Conservation (phyloP, 768 basidiomycete genomes). For the Lentinula boryana region DNA sequence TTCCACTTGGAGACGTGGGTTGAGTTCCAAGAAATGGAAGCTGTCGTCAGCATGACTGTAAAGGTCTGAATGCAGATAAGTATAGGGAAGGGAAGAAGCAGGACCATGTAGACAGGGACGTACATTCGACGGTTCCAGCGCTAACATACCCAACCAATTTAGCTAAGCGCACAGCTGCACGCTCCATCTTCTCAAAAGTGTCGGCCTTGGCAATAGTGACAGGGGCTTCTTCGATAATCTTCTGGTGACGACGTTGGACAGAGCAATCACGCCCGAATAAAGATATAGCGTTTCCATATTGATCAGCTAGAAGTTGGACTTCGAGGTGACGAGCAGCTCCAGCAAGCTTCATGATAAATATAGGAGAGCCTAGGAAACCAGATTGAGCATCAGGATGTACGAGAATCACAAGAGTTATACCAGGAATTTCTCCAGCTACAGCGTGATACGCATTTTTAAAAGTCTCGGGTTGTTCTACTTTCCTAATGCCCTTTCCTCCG, state of each 20-base stretch:
- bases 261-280: slow-evolving; percentile 99
- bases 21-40: slow-evolving; percentile 97
- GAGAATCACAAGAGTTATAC: slow-evolving; percentile 35
- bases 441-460: slow-evolving; percentile 96
- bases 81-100: not conserved
- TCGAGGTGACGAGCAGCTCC: slow-evolving; percentile 96
- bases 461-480: slow-evolving; percentile 77
- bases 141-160: slow-evolving; percentile 99
- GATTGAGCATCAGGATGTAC: slow-evolving; percentile 6
- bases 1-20: slow-evolving; percentile 99
- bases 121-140: slow-evolving; percentile 98
- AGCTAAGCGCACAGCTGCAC: slow-evolving; percentile 97
- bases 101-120: slow-evolving; percentile 16
- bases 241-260: slow-evolving; percentile 98
- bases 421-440: slow-evolving; percentile 94
- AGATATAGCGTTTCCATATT: slow-evolving; percentile 98
- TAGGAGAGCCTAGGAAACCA: slow-evolving; percentile 71
- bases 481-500: slow-evolving; percentile 98
- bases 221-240: slow-evolving; percentile 99
- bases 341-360: slow-evolving; percentile 99
- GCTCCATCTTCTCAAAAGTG: slow-evolving; percentile 96
- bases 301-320: slow-evolving; percentile 97
- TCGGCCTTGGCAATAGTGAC: slow-evolving; percentile 93
- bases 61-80: slow-evolving; percentile 52
- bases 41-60: slow-evolving; percentile 91